phyloP scores from a whole-genome alignment of 2,329 filamentous ascomycete species.

The Microdochium bolleyi region DNA sequence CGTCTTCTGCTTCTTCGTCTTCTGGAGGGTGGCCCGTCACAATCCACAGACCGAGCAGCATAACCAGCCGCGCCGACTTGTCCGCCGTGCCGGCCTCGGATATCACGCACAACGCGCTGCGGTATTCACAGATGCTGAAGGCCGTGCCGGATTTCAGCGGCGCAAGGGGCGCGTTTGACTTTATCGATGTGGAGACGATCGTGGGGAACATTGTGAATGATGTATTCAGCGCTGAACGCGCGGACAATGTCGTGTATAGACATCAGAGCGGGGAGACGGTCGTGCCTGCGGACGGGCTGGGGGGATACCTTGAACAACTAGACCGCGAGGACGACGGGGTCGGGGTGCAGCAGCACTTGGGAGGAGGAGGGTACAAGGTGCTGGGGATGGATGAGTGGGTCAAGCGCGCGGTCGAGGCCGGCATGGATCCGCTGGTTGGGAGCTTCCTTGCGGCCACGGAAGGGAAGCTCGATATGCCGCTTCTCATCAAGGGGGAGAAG shows the following conservation, averaged over 20 bases:
- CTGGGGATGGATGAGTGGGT: not conserved
- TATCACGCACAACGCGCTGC: not conserved
- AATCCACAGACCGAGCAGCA: slow-evolving; percentile 2
- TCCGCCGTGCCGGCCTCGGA: not conserved
- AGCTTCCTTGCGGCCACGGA: not conserved
- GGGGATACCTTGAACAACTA: not conserved
- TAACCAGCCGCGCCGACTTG: not conserved
- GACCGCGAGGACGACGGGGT: not conserved
- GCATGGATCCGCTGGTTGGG: not conserved
- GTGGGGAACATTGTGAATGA: not conserved
- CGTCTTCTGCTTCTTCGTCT: too few species aligned
- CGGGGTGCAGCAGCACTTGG: not conserved
- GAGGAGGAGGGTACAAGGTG: not conserved
- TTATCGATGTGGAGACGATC: not conserved
- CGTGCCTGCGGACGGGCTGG: not conserved
- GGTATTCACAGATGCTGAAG: not conserved
- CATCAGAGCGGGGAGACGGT: not conserved
- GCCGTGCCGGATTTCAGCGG: not conserved
- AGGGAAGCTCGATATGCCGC: not conserved
- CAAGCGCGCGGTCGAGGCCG: not conserved
- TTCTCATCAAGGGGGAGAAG: not conserved
- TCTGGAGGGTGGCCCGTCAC: not conserved
- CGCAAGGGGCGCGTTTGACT: not conserved
- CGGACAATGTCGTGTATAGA: not conserved
- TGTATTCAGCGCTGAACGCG: not conserved